Base-by-base conservation (phyloP, 306 rosid genomes). In the Medicago ruthenica region DNA sequence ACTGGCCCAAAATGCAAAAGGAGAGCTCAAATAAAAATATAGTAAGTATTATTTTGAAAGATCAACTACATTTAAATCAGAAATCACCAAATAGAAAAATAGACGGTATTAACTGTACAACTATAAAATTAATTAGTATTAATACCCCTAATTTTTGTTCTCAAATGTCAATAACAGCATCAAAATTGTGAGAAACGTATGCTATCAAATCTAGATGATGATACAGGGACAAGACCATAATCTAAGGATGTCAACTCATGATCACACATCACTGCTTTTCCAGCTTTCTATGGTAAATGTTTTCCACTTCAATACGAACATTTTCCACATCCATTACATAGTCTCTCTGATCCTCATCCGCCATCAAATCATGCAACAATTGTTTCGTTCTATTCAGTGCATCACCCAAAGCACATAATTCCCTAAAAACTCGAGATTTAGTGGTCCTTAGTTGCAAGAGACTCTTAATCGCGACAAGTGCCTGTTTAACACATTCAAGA, bases 311-410 rank as follows among this genome's bases (percentile, higher is more conserved):
- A 75, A 57, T 58, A 12, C 89, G 89, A 67, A 95, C 87, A 77
- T 80, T 80, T 79, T 92, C 97, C 67, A 90, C 86, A 67, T 90
- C 98, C 82, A 81, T 67, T 14, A 78, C 92, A 80, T 87, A 90
- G 75, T 92, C 96, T 77, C 79, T 87, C 60, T 84, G 88, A 79
- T 67, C 31, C 73, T 90, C 93, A 27, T 84, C 85, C 12, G 14
- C 87, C 88, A 82, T 84, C 83, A 83, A 86, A 72, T 74, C 87
- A 82, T 76, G 83, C 78, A 92, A 87, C 62, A 65, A 79, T 74
- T 69, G 76, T 83, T 65, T 89, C 90, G 87, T 85, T 82, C 76
- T 90, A 83, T 84, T 85, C 80, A 95, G 82, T 66, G 97, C 98
- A 80, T 55, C 87, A 47, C 79, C 97, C 76, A 95, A 79, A 54